Evolutionary conservation across 768 basidiomycete genomes (phyloP), one percentile per base, ranked within the genome.

Genomic region (Suillus brevipes): DNA sequence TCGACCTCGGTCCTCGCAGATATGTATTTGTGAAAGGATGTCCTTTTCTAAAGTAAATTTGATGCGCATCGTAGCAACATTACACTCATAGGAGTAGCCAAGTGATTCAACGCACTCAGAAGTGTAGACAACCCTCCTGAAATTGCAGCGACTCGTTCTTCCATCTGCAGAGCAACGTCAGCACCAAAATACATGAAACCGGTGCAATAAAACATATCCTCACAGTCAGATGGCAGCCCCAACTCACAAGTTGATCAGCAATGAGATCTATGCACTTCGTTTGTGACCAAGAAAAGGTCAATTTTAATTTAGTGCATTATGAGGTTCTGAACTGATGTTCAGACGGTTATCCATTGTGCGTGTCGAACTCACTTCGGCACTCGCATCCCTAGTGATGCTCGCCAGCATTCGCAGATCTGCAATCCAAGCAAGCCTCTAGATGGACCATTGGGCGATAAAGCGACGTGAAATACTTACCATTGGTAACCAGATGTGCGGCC

Each of bases 191-290:
- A 14, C 3, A 42, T 38, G 0, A 18, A 37, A 60, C 28, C 16
- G 57, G 4, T 20, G 58, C 9, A 7, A 6, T 0, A 14, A 80
- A 92, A 73, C n/a, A 97, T 93, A 99, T 97, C 80, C 97, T 97
- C 14, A 98, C 31, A 31, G 31, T 31, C 31, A 31, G 31, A 31
- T 31, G 31, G 31, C 87, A 23, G 87, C 97, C 97, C 20, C 95
- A 97, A 73, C 94, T 96, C 67, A 97, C 95, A n/a, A 97, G 86
- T 76, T 31, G 31, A 31, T 98, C 97, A 1, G 95, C 95, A 2
- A 99, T 95, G 74, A 97, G 98, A 77, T 99, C 97, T 16, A 99
- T 96, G 72, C 97, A 98, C 78, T 98, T 99, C 97, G 69, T 99
- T 96, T 2, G 91, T 92, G 97, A n/a, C 97, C 97, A 0, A 95